Evolutionary conservation across 2,329 filamentous ascomycete species (phyloP).

Genomic region (Didymella segeticola): DNA sequence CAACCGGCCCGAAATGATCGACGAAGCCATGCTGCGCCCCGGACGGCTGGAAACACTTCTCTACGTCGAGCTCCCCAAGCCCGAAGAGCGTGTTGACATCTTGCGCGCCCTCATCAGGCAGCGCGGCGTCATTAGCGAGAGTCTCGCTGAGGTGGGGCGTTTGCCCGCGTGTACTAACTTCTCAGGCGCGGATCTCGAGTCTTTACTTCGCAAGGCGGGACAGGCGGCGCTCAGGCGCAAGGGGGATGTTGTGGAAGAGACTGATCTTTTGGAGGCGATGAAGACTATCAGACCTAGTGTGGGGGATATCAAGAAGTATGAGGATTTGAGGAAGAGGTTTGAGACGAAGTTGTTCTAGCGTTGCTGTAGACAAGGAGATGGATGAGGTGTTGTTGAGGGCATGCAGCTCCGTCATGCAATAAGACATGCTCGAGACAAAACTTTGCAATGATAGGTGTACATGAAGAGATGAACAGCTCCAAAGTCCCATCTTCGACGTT

Average conservation of each 20-base stretch:
- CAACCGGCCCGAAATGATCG: constrained; percentile 95
- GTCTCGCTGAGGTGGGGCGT: constrained; percentile 68
- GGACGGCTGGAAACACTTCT: constrained; percentile 87
- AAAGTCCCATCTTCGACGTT: no score
- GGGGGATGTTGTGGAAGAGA: constrained; percentile 53
- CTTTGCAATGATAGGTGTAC: no score
- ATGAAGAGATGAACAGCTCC: no score
- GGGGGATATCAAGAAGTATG: constrained; percentile 64
- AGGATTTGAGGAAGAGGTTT: constrained; percentile 59
- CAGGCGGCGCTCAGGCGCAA: constrained; percentile 61
- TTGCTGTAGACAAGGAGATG: neutral
- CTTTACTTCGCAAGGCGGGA: constrained; percentile 65
- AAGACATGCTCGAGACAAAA: no score
- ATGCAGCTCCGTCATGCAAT: no score
- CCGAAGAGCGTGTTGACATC: constrained; percentile 84
- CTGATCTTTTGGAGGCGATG: constrained; percentile 56
- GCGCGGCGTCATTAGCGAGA: constrained; percentile 58
- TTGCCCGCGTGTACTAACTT: constrained; percentile 73
- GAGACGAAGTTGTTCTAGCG: constrained; percentile 32
- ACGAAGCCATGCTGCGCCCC: constrained; percentile 90
- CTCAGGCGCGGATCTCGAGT: constrained; percentile 71
- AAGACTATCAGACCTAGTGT: constrained; percentile 58
- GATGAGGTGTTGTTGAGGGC: no score
- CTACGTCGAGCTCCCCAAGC: constrained; percentile 84
- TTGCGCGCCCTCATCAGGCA: constrained; percentile 67